A percentile compares a stretch with the other conserved stretches of the same genome.
phyloP scores from a whole-genome alignment of 2,329 filamentous ascomycete genomes.

The Aspergillus alliaceus region DNA sequence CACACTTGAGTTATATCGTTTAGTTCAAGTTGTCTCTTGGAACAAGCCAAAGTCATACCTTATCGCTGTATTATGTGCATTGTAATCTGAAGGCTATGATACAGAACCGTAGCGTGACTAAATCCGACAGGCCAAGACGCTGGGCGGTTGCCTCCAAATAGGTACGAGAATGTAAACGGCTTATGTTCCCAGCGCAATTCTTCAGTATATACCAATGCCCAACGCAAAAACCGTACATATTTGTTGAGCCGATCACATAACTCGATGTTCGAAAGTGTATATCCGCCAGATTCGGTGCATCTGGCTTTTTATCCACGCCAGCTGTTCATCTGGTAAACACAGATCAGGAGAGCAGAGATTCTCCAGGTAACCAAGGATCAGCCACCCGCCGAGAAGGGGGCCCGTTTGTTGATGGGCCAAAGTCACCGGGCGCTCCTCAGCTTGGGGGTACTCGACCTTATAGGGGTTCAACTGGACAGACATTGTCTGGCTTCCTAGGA shows the following conservation, averaged over 20 bases:
- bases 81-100: background rate
- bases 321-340: slow-evolving; percentile 18
- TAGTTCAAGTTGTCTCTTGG: background rate
- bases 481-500: slow-evolving; percentile 25
- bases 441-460: slow-evolving; percentile 24
- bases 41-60: background rate
- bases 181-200: background rate
- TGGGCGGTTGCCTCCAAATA: background rate
- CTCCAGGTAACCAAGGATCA: slow-evolving; percentile 18
- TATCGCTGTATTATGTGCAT: background rate
- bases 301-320: slow-evolving; percentile 24
- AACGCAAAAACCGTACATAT: background rate
- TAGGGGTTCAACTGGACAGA: slow-evolving; percentile 21
- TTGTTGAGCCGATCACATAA: background rate
- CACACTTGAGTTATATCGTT: background rate
- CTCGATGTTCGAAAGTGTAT: slow-evolving; percentile 16
- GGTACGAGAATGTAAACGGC: background rate
- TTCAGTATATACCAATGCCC: background rate
- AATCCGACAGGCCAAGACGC: background rate
- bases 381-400: slow-evolving; percentile 29
- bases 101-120: background rate
- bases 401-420: slow-evolving; percentile 22
- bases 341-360: slow-evolving; percentile 21
- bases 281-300: slow-evolving; percentile 25
- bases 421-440: slow-evolving; percentile 18